A percentile compares a stretch with the other conserved stretches of the same genome.
Evolutionary conservation across 208 protist genomes (phyloP).

Genomic region (Angomonas ambiguus): DNA sequence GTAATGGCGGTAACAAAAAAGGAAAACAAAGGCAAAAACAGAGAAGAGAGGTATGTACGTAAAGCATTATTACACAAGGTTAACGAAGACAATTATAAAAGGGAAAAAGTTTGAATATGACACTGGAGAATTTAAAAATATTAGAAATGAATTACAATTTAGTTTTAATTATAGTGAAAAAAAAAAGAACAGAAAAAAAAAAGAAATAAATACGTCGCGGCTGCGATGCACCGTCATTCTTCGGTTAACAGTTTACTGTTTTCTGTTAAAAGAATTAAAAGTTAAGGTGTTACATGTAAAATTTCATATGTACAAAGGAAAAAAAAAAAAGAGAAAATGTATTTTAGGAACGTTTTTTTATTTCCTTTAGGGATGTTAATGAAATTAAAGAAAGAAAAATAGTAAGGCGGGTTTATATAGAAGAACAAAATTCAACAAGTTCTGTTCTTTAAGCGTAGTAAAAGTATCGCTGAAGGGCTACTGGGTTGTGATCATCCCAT

Average conservation of each 20-base stretch:
- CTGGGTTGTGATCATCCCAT: background rate
- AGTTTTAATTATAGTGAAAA: background rate
- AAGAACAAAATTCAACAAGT: constrained; percentile 2
- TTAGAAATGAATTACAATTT: background rate
- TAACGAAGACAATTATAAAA: no score
- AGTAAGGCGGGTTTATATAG: background rate
- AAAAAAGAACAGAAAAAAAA: background rate
- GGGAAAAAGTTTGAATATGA: no score
- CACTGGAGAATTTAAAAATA: no score
- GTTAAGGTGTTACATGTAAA: background rate
- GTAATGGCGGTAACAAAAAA: no score
- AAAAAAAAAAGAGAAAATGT: background rate
- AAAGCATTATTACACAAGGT: no score
- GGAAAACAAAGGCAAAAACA: no score
- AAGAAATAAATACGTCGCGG: no score
- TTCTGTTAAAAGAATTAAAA: background rate
- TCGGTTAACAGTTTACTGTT: background rate
- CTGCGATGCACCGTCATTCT: no score
- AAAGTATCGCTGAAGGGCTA: constrained; percentile 6
- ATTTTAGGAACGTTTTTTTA: no score
- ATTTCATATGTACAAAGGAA: background rate
- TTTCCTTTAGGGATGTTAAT: no score
- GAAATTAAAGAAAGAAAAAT: background rate
- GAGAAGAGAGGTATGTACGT: no score
- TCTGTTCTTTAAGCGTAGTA: constrained; percentile 12